phyloP scores from a whole-genome alignment of 176 grass and related monocot genomes.

The Triticum turgidum region DNA sequence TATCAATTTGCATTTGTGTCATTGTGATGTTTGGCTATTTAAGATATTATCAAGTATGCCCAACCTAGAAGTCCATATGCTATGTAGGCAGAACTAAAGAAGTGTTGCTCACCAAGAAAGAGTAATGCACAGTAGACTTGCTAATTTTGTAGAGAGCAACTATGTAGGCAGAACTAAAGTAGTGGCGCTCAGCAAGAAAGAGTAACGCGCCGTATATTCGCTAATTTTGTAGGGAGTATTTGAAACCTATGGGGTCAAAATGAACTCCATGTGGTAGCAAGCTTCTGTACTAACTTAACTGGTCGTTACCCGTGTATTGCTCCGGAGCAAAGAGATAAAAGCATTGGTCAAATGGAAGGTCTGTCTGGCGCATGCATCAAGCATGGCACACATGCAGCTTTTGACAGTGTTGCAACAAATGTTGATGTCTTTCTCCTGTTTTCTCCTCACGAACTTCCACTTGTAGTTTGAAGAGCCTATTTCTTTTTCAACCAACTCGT shows the following conservation, averaged over 20 bases:
- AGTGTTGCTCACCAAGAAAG: background rate
- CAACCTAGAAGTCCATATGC: background rate
- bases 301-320: background rate
- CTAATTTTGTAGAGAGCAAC: background rate
- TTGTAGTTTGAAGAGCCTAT: background rate
- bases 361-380: background rate
- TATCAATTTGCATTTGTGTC: slow-evolving; percentile 40
- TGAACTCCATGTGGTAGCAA: background rate
- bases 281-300: background rate
- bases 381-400: background rate
- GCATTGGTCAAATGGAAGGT: background rate
- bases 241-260: background rate
- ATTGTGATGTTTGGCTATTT: background rate
- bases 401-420: background rate
- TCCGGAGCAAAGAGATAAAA: background rate
- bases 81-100: background rate
- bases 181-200: background rate
- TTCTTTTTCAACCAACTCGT: background rate
- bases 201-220: background rate
- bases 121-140: background rate
- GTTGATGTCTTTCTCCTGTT: background rate
- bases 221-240: background rate
- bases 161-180: background rate
- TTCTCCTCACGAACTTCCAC: too few relatives aligned
- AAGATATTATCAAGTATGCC: background rate